phyloP scores from a whole-genome alignment of 2,329 filamentous ascomycete genomes.

The Neonectria hederae region DNA sequence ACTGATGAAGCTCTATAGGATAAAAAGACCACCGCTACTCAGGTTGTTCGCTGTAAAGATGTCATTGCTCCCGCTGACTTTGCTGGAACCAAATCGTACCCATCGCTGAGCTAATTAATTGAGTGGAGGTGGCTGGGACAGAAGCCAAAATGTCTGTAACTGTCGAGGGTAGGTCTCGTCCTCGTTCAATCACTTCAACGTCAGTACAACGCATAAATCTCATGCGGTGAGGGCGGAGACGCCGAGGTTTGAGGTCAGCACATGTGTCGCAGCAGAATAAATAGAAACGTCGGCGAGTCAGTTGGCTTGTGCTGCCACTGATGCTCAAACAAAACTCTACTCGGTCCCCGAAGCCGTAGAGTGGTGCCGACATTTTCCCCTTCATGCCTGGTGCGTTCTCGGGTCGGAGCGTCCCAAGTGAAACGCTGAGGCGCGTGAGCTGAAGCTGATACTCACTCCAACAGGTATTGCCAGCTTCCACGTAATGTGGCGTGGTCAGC shows the following conservation, averaged over 20 bases:
- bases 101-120: background rate
- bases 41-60: background rate
- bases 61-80: background rate
- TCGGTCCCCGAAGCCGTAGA: background rate
- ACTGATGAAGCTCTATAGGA: background rate
- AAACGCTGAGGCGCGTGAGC: conserved; percentile 2
- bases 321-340: background rate
- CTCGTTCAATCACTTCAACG: background rate
- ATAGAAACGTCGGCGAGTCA: background rate
- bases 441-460: conserved; percentile 2
- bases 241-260: background rate
- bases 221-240: background rate
- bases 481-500: conserved; percentile 1
- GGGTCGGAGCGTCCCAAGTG: conserved; percentile 1
- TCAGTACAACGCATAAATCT: background rate
- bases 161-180: background rate
- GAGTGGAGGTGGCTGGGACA: background rate
- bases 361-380: background rate
- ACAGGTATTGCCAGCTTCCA: conserved; percentile 5
- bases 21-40: background rate
- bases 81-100: background rate
- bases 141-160: background rate
- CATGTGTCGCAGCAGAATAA: background rate
- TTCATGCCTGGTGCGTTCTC: background rate
- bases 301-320: background rate